Conservation (phyloP, 208 protist species). For the Trypanosoma conorhini region DNA sequence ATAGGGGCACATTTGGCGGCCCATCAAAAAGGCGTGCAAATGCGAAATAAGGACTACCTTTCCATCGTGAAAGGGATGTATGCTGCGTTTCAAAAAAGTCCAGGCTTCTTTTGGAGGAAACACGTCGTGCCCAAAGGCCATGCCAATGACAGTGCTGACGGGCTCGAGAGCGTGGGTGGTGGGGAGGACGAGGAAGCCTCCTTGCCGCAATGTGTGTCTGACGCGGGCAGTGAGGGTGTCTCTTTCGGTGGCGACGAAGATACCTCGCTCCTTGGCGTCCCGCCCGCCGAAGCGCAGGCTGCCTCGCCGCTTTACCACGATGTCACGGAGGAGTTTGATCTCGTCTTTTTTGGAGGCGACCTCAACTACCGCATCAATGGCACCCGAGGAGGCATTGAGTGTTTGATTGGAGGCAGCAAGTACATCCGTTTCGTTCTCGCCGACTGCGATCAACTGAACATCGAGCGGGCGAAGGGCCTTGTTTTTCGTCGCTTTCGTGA, state of each 20-base stretch:
- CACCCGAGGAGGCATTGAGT: slow-evolving; percentile 72
- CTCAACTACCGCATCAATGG: slow-evolving; percentile 97
- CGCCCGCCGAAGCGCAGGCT: background rate
- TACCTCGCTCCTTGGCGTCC: slow-evolving; percentile 14
- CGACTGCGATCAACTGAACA: slow-evolving; percentile 90
- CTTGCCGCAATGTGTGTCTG: slow-evolving; percentile 2
- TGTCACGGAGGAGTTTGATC: slow-evolving; percentile 90
- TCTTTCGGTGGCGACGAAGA: background rate
- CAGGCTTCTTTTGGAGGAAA: slow-evolving; percentile 40
- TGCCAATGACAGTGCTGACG: slow-evolving; percentile 12
- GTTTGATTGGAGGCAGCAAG: slow-evolving; percentile 61
- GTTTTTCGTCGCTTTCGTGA: slow-evolving; percentile 90
- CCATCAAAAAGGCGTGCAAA: slow-evolving; percentile 71
- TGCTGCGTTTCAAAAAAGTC: slow-evolving; percentile 43
- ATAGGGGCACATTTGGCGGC: slow-evolving; percentile 91
- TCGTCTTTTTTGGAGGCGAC: slow-evolving; percentile 94
- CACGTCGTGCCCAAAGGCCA: background rate
- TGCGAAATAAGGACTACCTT: slow-evolving; percentile 85
- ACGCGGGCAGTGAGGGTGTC: background rate
- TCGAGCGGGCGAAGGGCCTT: slow-evolving; percentile 72
- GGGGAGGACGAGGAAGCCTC: background rate
- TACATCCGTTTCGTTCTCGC: slow-evolving; percentile 75
- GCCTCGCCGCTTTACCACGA: slow-evolving; percentile 35
- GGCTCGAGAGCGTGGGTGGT: slow-evolving; percentile 11
- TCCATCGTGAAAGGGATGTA: slow-evolving; percentile 62